phyloP scores from a whole-genome alignment of 106 monocot species.

The Cymbidium sinense region DNA sequence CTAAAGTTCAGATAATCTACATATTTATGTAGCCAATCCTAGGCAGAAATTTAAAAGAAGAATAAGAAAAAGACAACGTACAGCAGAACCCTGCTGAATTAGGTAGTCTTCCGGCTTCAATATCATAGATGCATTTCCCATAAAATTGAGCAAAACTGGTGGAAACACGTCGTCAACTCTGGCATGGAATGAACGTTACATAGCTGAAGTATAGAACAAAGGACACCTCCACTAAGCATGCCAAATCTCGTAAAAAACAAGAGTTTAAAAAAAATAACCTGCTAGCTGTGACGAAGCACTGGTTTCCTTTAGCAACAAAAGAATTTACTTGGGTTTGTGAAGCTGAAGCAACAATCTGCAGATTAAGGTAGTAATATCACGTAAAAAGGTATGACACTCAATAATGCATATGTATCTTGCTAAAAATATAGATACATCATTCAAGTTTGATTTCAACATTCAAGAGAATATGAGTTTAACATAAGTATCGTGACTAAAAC shows the following conservation, averaged over 20 bases:
- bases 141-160: conserved; percentile 63
- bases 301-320: conserved; percentile 46
- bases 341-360: conserved; percentile 52
- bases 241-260: neutral
- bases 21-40: too few relatives aligned
- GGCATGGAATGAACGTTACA: conserved; percentile 7
- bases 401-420: neutral
- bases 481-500: neutral
- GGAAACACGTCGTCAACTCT: conserved; percentile 73
- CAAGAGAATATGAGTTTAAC: neutral
- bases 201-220: neutral
- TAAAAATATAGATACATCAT: neutral
- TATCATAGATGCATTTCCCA: conserved; percentile 53
- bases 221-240: neutral
- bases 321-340: conserved; percentile 36
- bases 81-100: conserved; percentile 67
- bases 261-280: conserved; percentile 33
- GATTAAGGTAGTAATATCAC: neutral
- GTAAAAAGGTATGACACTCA: neutral
- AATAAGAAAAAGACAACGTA: conserved; percentile 29
- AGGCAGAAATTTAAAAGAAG: conserved; percentile 1
- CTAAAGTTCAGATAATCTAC: neutral
- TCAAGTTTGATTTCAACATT: neutral
- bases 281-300: conserved; percentile 65
- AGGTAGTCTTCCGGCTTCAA: conserved; percentile 86